Base-by-base conservation (phyloP, 148 eudicot species). In the Chenopodium formosanum region DNA sequence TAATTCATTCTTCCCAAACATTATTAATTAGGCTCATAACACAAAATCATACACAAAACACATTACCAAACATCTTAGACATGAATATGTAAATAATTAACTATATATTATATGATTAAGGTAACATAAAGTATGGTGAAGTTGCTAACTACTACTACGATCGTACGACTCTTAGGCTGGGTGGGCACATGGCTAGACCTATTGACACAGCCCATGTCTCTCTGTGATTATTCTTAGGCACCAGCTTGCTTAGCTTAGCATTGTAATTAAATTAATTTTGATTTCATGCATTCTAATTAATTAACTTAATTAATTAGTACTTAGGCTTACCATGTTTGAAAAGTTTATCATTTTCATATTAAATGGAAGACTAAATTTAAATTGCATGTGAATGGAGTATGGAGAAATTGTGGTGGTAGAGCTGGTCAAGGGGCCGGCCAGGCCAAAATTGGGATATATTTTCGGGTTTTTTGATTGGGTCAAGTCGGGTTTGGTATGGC, bases 131-230 rank as follows among this genome's bases (percentile, higher is more conserved):
- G 19, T 27, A 50, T 50, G 63, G 3, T 27, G 29, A 47, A 73
- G 29, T 46, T 22, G 76, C 16, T 47, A 4, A 47, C 6, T 47
- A 73, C 13, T 73, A n/a, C n/a, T 73, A 23, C 29, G 48, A 48
- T 48, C 25, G 60, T 47, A 70, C 73, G 5, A 19, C 1, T 70
- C 25, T 37, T n/a, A 46, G 32, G 76, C 2, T 73, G 29, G 23
- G 37, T 74, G 20, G 29, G 77, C 76, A 74, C 77, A 74, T 74
- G 77, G 77, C 77, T 74, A 74, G 60, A 47, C 60, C 76, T 73
- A 48, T 56, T 17, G 66, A 52, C 40, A 25, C 77, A 50, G 22
- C 63, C 77, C 77, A 25, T 29, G 66, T 50, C 9, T 2, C 40
- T 74, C 77, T 48, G 77, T 74, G 77, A 50, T 74, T 74, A 52